Conservation (phyloP, 1,284 basidiomycete genomes). For the Cystobasidium pallidum region DNA sequence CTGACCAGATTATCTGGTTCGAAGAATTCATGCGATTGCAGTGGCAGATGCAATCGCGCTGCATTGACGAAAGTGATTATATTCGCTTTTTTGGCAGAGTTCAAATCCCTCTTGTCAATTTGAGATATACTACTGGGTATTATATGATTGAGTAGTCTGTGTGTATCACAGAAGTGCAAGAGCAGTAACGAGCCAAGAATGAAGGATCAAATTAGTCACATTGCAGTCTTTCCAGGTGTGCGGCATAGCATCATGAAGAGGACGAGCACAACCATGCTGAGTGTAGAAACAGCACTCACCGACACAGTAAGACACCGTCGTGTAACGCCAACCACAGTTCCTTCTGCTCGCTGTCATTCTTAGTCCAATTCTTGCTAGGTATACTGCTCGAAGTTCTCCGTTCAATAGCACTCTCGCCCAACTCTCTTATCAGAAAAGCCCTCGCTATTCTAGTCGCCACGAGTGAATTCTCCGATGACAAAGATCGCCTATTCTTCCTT, state of each 20-base stretch:
- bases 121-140: slow-evolving; percentile 66
- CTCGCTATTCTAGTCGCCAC: slow-evolving; percentile 34
- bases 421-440: slow-evolving; percentile 37
- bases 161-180: no score
- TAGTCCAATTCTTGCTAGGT: slow-evolving; percentile 22
- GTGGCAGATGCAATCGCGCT: slow-evolving; percentile 64
- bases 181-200: no score
- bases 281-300: slow-evolving; percentile 71
- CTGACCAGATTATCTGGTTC: slow-evolving; percentile 68
- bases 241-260: neutral
- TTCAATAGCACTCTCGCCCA: slow-evolving; percentile 27
- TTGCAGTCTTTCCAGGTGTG: neutral
- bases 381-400: neutral
- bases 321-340: slow-evolving; percentile 72
- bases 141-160: slow-evolving; percentile 73
- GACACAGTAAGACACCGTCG: slow-evolving; percentile 83
- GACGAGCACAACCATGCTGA: slow-evolving; percentile 51
- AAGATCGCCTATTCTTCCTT: slow-evolving; percentile 20
- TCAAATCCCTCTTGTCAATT: slow-evolving; percentile 70
- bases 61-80: slow-evolving; percentile 70
- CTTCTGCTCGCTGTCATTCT: slow-evolving; percentile 66
- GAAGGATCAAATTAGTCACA: slow-evolving; percentile 3
- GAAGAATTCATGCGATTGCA: slow-evolving; percentile 68
- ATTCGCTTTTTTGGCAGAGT: slow-evolving; percentile 67
- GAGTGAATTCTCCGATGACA: slow-evolving; percentile 35